Base-by-base conservation (phyloP, 225 moss, liverwort and hornwort genomes). In the Pseudoscleropodium purum region DNA sequence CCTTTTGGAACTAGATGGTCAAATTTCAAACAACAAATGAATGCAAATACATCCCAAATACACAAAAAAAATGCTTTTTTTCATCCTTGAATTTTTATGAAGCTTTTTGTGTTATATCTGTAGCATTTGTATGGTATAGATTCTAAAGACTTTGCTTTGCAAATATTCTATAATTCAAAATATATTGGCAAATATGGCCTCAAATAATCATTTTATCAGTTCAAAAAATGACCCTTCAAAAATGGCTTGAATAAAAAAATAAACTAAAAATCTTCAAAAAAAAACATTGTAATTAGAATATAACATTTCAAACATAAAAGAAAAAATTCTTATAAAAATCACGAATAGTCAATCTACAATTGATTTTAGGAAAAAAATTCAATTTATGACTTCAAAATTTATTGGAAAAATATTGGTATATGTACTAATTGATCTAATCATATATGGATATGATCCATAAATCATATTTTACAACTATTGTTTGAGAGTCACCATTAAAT, bases 1-100 rank as follows among this genome's bases (percentile, higher is more conserved):
- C 0, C 47, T 7, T 30, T 47, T 11, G 5, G 7, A 2, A 19
- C 5, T 0, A 19, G 0, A 49, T 2, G 7, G 0, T 20, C 14
- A 23, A 36, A 77, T 52, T 76, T 23, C 2, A 9, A 76, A 52
- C 7, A 52, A 14, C 0, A 5, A 0, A 14, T 23, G 13, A 52
- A 77, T 2, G 2, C 8, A 36, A 36, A 9, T 2, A 23, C 52
- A 52, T 52, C 2, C 9, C 1, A 31, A 49, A 2, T 31, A 49
- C 4, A 49, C 1, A 34, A 20, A 23, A 77, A 34, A 8, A n/a
- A n/a, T n/a, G 2, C 0, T 18, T 23, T 77, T 9, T 9, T 54
- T 8, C 24, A 54, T 52, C 4, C 0, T 52, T 0, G 0, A 2
- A 8, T 21, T 21, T 76, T 41, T 47, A 2, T 33, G 0, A 77